Percentiles rank a stretch among this genome's conserved stretches.
Conservation (phyloP, 106 monocot species). For the Triglochin maritima region DNA sequence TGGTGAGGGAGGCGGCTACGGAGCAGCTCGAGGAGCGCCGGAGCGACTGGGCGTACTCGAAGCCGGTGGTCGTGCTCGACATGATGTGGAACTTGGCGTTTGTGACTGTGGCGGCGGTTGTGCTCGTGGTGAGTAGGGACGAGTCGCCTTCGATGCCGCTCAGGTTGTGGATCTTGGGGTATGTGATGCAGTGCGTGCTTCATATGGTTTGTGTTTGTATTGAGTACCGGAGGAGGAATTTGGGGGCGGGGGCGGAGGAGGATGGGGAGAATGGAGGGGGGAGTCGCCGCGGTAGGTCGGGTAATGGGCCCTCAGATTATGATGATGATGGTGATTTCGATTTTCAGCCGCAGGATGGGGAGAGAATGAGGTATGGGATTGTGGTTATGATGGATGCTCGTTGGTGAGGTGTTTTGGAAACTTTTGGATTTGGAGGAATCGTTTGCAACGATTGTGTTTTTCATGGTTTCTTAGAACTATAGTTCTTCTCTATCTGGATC, state of each 20-base stretch:
- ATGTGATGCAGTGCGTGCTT: conserved; percentile 19
- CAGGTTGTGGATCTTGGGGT: conserved; percentile 22
- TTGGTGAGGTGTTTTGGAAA: background rate
- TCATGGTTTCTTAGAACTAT: no score
- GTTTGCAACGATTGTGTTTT: no score
- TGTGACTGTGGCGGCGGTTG: conserved; percentile 9
- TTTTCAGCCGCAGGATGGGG: conserved; percentile 8
- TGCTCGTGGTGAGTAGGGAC: conserved; percentile 10
- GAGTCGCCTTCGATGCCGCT: conserved; percentile 19
- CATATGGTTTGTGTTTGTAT: conserved; percentile 20
- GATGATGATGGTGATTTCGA: conserved; percentile 4
- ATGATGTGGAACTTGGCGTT: conserved; percentile 24
- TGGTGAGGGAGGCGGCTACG: conserved; percentile 26
- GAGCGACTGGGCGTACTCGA: conserved; percentile 28
- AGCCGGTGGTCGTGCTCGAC: conserved; percentile 24
- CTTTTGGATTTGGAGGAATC: background rate
- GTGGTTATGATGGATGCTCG: background rate
- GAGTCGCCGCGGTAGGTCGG: background rate
- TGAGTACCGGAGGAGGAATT: conserved; percentile 14
- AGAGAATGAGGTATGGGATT: conserved; percentile 9
- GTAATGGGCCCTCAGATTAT: background rate
- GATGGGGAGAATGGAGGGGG: background rate
- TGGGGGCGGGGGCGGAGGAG: background rate
- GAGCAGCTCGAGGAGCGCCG: conserved; percentile 27
- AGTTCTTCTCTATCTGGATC: no score